Evolutionary conservation across 495 filamentous ascomycete genomes (phyloP).

Genomic region (Physcia stellaris): DNA sequence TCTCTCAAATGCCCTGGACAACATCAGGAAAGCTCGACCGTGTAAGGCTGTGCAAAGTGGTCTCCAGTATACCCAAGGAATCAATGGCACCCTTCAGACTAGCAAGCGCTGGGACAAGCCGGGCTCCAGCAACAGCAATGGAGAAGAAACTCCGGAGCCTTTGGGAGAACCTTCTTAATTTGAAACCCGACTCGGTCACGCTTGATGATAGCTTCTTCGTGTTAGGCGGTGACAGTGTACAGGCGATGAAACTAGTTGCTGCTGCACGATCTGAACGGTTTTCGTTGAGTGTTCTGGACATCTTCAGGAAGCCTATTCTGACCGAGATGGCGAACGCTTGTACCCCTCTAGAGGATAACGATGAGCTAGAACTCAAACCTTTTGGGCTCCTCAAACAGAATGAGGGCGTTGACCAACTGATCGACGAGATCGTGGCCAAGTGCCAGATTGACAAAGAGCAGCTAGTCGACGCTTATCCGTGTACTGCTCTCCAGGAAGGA

Average conservation of each 20-base stretch:
- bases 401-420: conserved; percentile 16
- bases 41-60: neutral
- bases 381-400: conserved; percentile 32
- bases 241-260: conserved; percentile 38
- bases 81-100: conserved; percentile 7
- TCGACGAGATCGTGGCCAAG: conserved; percentile 31
- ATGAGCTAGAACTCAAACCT: conserved; percentile 19
- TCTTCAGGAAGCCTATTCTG: conserved; percentile 24
- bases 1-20: conserved; percentile 16
- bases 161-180: conserved; percentile 18
- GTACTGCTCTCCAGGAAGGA: conserved; percentile 58
- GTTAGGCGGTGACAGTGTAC: conserved; percentile 39
- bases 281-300: conserved; percentile 22
- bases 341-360: conserved; percentile 1
- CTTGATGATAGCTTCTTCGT: conserved; percentile 37
- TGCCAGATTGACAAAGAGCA: conserved; percentile 27
- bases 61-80: conserved; percentile 6
- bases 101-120: conserved; percentile 2
- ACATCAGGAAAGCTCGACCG: conserved; percentile 17
- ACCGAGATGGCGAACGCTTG: conserved; percentile 19
- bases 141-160: conserved; percentile 20
- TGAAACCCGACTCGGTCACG: conserved; percentile 15
- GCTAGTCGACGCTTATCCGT: conserved; percentile 48
- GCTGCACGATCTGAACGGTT: conserved; percentile 15
- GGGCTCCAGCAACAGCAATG: conserved; percentile 5